Base-by-base conservation (phyloP, 257 asterid genomes). In the Hygrophila difformis region DNA sequence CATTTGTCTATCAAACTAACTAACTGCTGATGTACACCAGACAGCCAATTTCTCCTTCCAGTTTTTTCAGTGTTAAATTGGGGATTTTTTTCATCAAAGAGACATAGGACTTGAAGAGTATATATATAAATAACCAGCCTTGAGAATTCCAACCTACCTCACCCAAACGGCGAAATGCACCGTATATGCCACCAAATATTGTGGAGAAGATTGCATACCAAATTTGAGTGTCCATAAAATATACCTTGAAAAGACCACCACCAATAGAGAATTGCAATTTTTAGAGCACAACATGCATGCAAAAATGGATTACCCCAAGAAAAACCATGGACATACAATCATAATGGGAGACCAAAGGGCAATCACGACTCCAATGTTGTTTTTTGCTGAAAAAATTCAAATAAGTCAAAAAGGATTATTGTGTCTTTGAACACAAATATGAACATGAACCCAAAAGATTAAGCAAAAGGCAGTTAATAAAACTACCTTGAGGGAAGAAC, bases 191-290 rank as follows among this genome's bases (percentile, higher is more conserved):
- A 19, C 97, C 97, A 75, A 81, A 79, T 73, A 84, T 77, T 46
- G 97, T 89, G 68, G 97, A 85, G 82, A 89, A 89, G 49, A 89
- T 89, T 47, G 97, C 97, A 71, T 89, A 89, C 97, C 97, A 89
- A 51, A 89, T 89, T 64, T 89, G 97, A 47, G 82, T 77, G 66
- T 89, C 97, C 96, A 89, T 85, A 70, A 89, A 89, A 65, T 89
- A 89, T 48, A 89, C 98, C 98, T 89, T 79, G 43, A 63, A 53
- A 57, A 19, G 49, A 53, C 51, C 65, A 57, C 64, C 24, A 49
- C 35, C 20, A 37, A 55, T 49, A 55, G 38, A 44, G 55, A 16
- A 12, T 35, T 16, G 52, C 49, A 15, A 46, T 5, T 26, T 5
- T 3, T 61, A 26, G 34, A 44, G 51, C 6, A 28, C 42, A 72